phyloP scores from a whole-genome alignment of 179 eudicot species.

The Patellifolia procumbens region DNA sequence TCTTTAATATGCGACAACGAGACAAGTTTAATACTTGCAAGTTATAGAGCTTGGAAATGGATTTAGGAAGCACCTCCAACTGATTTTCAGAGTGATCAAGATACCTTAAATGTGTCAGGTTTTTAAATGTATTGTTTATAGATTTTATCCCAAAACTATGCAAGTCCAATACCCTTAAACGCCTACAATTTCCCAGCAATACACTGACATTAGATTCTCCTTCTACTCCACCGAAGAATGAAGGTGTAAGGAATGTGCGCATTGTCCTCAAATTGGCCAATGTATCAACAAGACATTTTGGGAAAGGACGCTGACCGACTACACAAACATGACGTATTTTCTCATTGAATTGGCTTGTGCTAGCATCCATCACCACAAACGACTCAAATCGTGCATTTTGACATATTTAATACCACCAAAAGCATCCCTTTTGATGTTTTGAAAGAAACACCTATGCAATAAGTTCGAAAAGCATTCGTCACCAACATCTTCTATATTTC shows the following conservation, averaged over 20 bases:
- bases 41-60: conserved; percentile 4
- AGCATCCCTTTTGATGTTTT: background rate
- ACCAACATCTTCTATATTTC: conserved; percentile 3
- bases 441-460: conserved; percentile 7
- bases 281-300: too few relatives aligned
- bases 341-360: background rate
- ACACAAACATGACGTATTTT: background rate
- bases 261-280: conserved; percentile 18
- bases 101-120: conserved; percentile 19
- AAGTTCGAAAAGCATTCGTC: conserved; percentile 10
- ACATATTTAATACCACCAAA: background rate
- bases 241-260: background rate
- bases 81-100: conserved; percentile 5
- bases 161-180: conserved; percentile 12
- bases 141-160: background rate
- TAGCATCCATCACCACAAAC: background rate
- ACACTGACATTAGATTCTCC: background rate
- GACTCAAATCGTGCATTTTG: conserved; percentile 20
- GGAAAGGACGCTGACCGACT: too few relatives aligned
- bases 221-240: fast-evolving
- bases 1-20: background rate
- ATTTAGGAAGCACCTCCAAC: background rate
- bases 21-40: background rate
- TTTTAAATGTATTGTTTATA: background rate
- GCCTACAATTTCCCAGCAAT: background rate